phyloP scores from a whole-genome alignment of 202 grass and related monocot species.

The Elaeis oleifera region DNA sequence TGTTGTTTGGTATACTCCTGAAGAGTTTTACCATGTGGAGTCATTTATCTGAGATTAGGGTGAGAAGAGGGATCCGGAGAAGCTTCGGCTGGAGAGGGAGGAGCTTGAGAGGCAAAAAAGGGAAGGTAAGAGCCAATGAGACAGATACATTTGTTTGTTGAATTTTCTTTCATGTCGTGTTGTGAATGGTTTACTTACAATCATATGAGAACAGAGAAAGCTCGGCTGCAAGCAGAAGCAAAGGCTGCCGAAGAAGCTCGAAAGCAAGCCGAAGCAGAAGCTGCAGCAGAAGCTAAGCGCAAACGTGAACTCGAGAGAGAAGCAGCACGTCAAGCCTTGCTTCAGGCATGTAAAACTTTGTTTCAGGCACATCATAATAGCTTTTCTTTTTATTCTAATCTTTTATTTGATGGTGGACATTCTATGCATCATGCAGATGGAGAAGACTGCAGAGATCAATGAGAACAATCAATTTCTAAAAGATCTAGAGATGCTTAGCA shows the following conservation, averaged over 20 bases:
- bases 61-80: constrained; percentile 46
- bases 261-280: constrained; percentile 55
- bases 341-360: constrained; percentile 50
- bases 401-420: too few relatives aligned
- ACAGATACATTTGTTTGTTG: constrained; percentile 3
- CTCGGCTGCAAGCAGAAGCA: constrained; percentile 75
- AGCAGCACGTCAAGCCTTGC: constrained; percentile 74
- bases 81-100: constrained; percentile 35
- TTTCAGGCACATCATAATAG: background rate
- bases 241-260: constrained; percentile 84
- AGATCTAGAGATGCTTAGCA: constrained; percentile 77
- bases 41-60: constrained; percentile 35
- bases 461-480: constrained; percentile 43
- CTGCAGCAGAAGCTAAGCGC: constrained; percentile 73
- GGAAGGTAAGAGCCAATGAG: constrained; percentile 48
- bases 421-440: constrained; percentile 43
- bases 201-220: constrained; percentile 57
- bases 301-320: constrained; percentile 80
- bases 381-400: background rate
- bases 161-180: background rate
- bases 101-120: constrained; percentile 74
- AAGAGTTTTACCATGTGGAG: background rate
- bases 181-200: background rate
- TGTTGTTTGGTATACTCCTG: background rate
- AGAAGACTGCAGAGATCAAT: constrained; percentile 78